Evolutionary conservation across 1,139 yeast species (phyloP), one percentile per base, ranked within the genome.

Genomic region (Pneumocystis sp.): DNA sequence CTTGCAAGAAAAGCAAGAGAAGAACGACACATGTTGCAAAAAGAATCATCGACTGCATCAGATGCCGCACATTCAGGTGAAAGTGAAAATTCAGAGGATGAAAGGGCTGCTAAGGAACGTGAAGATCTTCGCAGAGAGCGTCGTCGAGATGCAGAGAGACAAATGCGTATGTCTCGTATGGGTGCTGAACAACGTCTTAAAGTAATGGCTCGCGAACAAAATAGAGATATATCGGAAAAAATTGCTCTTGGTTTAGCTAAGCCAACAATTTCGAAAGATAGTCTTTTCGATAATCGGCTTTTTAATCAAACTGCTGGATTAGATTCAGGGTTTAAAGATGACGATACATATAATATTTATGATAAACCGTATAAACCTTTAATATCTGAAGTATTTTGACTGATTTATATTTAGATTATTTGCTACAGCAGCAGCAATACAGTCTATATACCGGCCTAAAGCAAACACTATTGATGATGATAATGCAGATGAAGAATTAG

Each of bases 1-100:
- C 78, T 87, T 68, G 91, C 91, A 0, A 82, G 80, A 68, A 78
- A 79, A 67, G 84, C 87, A 0, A 76, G 87, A 65, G 78, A 77
- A 61, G 77, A 74, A 61, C 69, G 75, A 19, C 25, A 61, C 15
- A 34, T 19, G 21, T 37, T 39, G 29, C 65, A 65, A 17, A 63
- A 64, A n/a, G 31, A 45, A 12, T 61, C 65, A 29, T 59, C 63
- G n/a, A 35, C 6, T 19, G 60, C 61, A 1, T 50, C 34, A 25
- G 61, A 31, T 2, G 44, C 42, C 37, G 19, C 62, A 17, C 61
- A 29, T 0, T 15, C 66, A 10, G 44, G 7, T 8, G 37, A 62
- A 15, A 67, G 65, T 17, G 69, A 69, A 12, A 70, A 68, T 7
- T 64, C 68, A 19, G 73, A 64, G 29, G 63, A 64, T 34, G 65